Conservation (phyloP, 192 early-diverging fungal species). For the Backusella parvicylindrica region DNA sequence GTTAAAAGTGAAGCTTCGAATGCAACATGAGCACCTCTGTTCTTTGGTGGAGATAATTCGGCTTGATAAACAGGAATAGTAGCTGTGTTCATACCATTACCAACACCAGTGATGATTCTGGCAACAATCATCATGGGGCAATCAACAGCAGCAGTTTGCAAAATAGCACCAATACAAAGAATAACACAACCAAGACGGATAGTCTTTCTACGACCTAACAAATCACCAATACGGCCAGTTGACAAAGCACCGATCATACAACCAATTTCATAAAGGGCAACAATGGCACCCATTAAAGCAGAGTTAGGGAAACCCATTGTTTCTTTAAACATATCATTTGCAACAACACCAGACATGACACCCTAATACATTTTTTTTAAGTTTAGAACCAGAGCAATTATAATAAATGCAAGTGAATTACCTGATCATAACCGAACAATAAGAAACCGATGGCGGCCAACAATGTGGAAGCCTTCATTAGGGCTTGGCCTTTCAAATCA, state of each 20-base stretch:
- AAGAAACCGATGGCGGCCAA: constrained; percentile 22
- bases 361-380: constrained; percentile 3
- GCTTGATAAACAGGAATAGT: constrained; percentile 51
- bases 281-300: constrained; percentile 49
- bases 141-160: constrained; percentile 47
- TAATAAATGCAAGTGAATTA: background rate
- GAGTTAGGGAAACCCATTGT: constrained; percentile 6
- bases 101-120: constrained; percentile 53
- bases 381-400: background rate
- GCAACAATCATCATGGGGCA: constrained; percentile 46
- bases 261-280: constrained; percentile 32
- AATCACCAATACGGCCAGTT: constrained; percentile 51
- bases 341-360: constrained; percentile 24
- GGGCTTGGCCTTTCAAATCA: constrained; percentile 33
- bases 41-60: constrained; percentile 52
- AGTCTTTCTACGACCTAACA: constrained; percentile 41
- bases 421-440: constrained; percentile 31
- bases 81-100: constrained; percentile 51
- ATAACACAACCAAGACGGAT: constrained; percentile 47
- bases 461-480: constrained; percentile 53
- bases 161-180: constrained; percentile 47
- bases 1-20: constrained; percentile 44
- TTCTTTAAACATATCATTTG: constrained; percentile 12
- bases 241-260: constrained; percentile 25
- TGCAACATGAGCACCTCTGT: constrained; percentile 48